Evolutionary conservation across 2,329 filamentous ascomycete genomes (phyloP), one percentile per base, ranked within the genome.

Genomic region (Exophiala mesophila): DNA sequence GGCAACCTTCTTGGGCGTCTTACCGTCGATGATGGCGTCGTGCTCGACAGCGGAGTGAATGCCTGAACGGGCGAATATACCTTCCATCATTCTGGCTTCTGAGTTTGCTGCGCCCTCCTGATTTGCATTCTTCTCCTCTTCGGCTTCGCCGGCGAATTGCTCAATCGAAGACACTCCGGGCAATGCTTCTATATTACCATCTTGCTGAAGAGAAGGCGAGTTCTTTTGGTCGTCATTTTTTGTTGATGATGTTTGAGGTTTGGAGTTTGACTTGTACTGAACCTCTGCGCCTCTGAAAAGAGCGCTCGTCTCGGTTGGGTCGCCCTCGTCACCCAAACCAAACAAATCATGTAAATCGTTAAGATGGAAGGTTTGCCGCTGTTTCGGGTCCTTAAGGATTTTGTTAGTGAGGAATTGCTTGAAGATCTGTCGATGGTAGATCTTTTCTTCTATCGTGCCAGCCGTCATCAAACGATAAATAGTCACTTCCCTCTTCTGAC

Each of bases 401-500:
- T 97, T 97, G 67, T 97, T 95, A 3, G 88, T 92, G 49, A 98
- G 73, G 59, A 97, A 96, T 56, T 97, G 90, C 64, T 98, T 98
- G 73, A 94, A 98, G 37, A 98, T 92, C 59, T 98, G 92, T 12
- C 94, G 84, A 63, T 98, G 90, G 51, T 97, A 98, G 20, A 98
- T 98, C 69, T 98, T 98, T 64, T 98, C 92, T 60, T 98, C 92
- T 17, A 98, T 98, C 0, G 94, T 98, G 1, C 92, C 92, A 4
- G 90, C 88, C 3, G 88, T 95, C 85, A 98, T 94, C n/a, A 98
- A 74, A 24, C 94, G 84, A 62, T 96, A 98, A 16, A 98, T 95
- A 3, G 88, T 89, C 19, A 98, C 92, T 35, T 95, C 88, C 40
- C 85, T 83, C 63, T 94, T 96, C 67, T 98, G 92, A 1, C 92